Evolutionary conservation across 164 flowering plant genomes (phyloP).

Genomic region (Liquidambar formosana): DNA sequence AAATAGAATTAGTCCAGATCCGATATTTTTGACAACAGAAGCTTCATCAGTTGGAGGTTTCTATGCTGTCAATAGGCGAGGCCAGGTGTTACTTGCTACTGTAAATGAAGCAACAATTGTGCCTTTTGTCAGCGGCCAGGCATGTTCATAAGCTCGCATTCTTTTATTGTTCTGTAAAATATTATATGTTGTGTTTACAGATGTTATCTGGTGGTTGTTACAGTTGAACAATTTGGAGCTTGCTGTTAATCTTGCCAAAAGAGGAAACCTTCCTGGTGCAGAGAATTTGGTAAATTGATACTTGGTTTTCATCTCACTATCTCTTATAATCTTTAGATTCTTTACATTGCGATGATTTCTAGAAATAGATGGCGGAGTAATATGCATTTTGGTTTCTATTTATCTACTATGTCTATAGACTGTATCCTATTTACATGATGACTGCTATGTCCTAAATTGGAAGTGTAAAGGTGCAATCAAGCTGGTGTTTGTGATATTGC

Average conservation of each 20-base stretch:
- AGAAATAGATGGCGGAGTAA: no score
- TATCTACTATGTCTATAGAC: no score
- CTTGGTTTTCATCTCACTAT: conserved; percentile 6
- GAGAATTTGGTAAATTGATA: conserved; percentile 74
- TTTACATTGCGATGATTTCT: no score
- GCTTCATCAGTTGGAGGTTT: conserved; percentile 96
- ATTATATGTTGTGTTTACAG: background rate
- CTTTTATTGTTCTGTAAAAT: background rate
- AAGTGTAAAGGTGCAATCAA: no score
- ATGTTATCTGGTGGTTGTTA: conserved; percentile 14
- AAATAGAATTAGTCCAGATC: conserved; percentile 98
- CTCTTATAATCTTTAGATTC: background rate
- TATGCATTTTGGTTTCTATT: no score
- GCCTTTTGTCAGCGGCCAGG: conserved; percentile 97
- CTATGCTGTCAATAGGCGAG: conserved; percentile 94
- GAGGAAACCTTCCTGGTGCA: conserved; percentile 99
- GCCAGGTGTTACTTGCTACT: conserved; percentile 94
- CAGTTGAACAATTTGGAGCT: conserved; percentile 96
- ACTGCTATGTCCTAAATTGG: no score
- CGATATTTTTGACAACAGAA: conserved; percentile 93
- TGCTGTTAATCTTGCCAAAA: conserved; percentile 95
- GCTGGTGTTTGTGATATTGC: no score
- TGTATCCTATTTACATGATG: no score
- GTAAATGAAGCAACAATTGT: conserved; percentile 92
- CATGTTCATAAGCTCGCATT: conserved; percentile 24